These are phyloP conservation scores for Podila clonocystis DNA, from an alignment of 192 early-diverging fungal species.

Conservation along the genomic window DNA sequence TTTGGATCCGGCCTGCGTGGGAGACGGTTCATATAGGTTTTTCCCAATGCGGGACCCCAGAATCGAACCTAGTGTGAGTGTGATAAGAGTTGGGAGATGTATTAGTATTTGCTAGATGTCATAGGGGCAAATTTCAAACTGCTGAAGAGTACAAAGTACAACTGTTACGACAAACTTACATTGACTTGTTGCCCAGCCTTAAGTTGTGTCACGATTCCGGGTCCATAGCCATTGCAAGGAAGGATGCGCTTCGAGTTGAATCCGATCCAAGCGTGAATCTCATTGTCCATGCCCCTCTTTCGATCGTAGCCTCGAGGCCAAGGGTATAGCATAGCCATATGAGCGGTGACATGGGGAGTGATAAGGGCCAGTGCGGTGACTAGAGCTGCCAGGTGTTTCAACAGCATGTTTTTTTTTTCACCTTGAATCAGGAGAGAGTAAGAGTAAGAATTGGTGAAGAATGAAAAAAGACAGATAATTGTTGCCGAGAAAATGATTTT, in stretches of 20 bases:
- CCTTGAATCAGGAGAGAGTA: neutral
- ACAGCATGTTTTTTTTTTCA: neutral
- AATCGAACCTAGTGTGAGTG: slow-evolving; percentile 18
- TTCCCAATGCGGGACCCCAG: slow-evolving; percentile 27
- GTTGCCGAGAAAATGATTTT: neutral
- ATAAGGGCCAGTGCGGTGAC: neutral
- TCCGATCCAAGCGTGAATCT: slow-evolving; percentile 28
- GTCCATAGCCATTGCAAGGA: slow-evolving; percentile 33
- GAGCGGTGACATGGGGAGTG: slow-evolving; percentile 6
- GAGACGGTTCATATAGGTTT: neutral
- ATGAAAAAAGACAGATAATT: neutral
- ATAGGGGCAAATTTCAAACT: neutral
- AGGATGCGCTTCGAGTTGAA: neutral
- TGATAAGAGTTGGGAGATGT: neutral
- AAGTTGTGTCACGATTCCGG: slow-evolving; percentile 21
- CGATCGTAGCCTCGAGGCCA: slow-evolving; percentile 12
- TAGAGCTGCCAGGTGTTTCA: neutral
- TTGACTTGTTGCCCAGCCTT: slow-evolving; percentile 30
- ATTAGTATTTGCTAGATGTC: neutral
- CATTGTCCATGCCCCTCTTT: neutral
- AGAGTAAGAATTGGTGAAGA: neutral
- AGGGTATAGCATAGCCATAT: slow-evolving; percentile 30
- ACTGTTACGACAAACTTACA: slow-evolving; percentile 8
- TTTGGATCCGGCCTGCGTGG: neutral
- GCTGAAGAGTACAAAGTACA: too few species aligned